These are phyloP conservation scores for Annulohypoxylon bovei DNA, from an alignment of 495 filamentous ascomycete genomes.

Conservation along the genomic window DNA sequence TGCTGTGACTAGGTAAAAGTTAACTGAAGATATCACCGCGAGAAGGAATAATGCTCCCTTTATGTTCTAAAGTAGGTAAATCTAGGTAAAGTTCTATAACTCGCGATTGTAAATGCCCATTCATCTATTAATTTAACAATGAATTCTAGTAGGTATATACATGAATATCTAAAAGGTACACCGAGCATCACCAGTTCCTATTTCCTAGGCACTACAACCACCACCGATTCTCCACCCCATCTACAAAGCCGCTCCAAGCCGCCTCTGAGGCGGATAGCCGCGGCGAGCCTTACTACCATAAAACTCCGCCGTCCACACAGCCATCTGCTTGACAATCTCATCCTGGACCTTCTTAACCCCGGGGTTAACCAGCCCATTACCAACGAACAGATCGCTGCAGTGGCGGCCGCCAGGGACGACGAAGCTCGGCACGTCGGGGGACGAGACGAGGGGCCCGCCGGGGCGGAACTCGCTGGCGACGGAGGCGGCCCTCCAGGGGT, in stretches of 20 bases:
- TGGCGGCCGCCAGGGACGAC: conserved; percentile 67
- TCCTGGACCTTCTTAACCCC: conserved; percentile 50
- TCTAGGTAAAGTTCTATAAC: too few relatives aligned
- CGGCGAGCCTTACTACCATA: conserved; percentile 32
- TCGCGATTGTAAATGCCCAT: too few relatives aligned
- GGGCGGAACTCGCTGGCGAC: conserved; percentile 64
- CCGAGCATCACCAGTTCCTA: too few relatives aligned
- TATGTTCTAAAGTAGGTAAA: too few relatives aligned
- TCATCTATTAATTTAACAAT: too few relatives aligned
- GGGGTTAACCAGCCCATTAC: conserved; percentile 48
- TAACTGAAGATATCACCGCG: too few relatives aligned
- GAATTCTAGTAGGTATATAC: too few relatives aligned
- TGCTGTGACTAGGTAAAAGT: too few relatives aligned
- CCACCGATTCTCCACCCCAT: neutral
- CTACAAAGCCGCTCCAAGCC: neutral
- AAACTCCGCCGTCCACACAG: conserved; percentile 61
- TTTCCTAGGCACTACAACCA: neutral
- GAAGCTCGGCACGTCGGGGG: conserved; percentile 56
- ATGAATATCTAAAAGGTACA: too few relatives aligned
- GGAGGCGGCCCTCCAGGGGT: conserved; percentile 66
- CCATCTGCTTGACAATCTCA: conserved; percentile 57
- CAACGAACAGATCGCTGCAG: conserved; percentile 58
- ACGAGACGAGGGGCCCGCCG: conserved; percentile 62
- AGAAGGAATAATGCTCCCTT: too few relatives aligned
- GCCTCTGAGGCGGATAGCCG: neutral